Evolutionary conservation across 805 yeast genomes (phyloP), one percentile per base, ranked within the genome.

Genomic region (Schwanniomyces polymorphus): DNA sequence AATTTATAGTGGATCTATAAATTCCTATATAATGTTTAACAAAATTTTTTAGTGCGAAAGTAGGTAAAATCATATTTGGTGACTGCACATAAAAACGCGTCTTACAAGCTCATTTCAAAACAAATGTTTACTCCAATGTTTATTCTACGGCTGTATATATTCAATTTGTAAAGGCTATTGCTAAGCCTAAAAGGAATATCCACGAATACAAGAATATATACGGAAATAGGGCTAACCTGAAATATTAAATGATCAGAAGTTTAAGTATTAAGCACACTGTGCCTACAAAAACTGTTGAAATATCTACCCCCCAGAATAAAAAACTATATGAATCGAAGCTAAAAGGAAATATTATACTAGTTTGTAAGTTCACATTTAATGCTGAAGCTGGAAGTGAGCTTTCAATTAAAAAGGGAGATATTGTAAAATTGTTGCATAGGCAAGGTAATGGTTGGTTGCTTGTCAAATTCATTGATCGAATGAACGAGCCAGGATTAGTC

Each of bases 381-480:
- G 78, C 79, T 2, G 77, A 79, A 55, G 59, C 63, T 38, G 49
- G 55, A 4, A 64, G 67, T 39, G 86, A 82, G 54, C 59, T 82
- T 7, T 54, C 74, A 1, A 67, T 79, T 1, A 59, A 63, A 2
- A 73, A 72, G 34, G 85, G 85, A 10, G 85, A 80, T 49, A 73
- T 79, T 14, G 61, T 82, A 25, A 81, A 78, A 55, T 59, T 82
- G 17, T 50, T 80, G 5, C 76, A 76, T 43, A 61, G 76, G 35
- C 70, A 67, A 37, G 76, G 76, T 1, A 74, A 76, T 53, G 86
- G 84, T 1, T 80, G 84, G 83, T 59, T 81, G 2, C 58, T 79
- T 38, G 86, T 79, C 7, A 80, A 80, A 57, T 75, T 79, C n/a
- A 71, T 81, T 28, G 79, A 78, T 37, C 67, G 73, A 48, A 47